phyloP scores from a whole-genome alignment of 441 rosid genomes.

The Cnidoscolus chayamansa region DNA sequence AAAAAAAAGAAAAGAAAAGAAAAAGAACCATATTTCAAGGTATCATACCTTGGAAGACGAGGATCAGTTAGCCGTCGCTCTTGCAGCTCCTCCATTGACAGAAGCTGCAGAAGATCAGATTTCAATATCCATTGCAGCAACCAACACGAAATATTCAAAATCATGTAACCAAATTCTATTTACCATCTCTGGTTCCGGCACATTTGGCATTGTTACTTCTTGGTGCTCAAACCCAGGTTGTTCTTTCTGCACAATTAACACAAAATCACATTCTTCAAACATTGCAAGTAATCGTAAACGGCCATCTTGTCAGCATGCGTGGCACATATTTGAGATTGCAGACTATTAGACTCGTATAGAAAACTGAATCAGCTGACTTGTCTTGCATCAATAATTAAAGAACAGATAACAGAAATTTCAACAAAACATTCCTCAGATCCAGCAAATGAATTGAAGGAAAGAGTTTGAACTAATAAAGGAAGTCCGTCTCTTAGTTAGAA shows the following conservation, averaged over 20 bases:
- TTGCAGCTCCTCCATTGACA: slow-evolving; percentile 75
- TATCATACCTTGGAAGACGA: slow-evolving; percentile 65
- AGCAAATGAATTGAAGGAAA: background rate
- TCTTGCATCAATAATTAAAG: background rate
- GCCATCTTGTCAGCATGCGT: background rate
- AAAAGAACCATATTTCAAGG: slow-evolving; percentile 1
- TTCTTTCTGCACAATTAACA: slow-evolving; percentile 52
- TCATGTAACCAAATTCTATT: slow-evolving; percentile 22
- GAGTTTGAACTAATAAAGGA: too few relatives aligned
- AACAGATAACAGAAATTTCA: background rate
- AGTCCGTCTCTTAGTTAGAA: too few relatives aligned
- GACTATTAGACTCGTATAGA: background rate
- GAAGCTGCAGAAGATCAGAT: slow-evolving; percentile 59
- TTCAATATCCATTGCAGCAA: slow-evolving; percentile 23
- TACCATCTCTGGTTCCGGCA: slow-evolving; percentile 77
- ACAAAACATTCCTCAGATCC: background rate
- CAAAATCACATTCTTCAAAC: slow-evolving; percentile 19
- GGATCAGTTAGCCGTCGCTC: slow-evolving; percentile 82
- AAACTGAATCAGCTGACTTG: background rate
- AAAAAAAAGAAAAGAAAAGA: background rate
- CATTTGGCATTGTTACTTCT: slow-evolving; percentile 57
- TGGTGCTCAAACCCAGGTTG: slow-evolving; percentile 80
- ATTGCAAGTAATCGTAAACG: slow-evolving; percentile 1
- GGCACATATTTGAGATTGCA: background rate
- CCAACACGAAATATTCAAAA: slow-evolving; percentile 7